Evolutionary conservation across 768 basidiomycete genomes (phyloP), one percentile per base, ranked within the genome.

Genomic region (Astraeus odoratus): DNA sequence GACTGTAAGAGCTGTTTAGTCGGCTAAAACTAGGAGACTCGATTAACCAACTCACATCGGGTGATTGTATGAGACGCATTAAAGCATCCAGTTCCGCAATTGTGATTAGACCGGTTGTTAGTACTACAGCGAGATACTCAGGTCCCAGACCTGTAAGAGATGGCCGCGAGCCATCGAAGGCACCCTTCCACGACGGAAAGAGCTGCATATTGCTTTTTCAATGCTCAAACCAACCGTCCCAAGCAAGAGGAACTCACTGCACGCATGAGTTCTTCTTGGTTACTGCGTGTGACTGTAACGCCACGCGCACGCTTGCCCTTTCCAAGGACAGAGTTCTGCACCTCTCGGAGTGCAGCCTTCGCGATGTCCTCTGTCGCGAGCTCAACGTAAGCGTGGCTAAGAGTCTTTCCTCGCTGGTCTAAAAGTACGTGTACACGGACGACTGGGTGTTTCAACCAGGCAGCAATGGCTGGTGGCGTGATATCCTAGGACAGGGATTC

Each of bases 381-480:
- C 60, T 91, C 88, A 12, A 85, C 82, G 51, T 81, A 91, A 1
- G 89, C 88, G 61, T 92, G 88, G 50, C 83, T 86, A 43, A 83
- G 71, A 0, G 89, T 92, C 65, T 91, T 91, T 31, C 88, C 88
- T 53, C 84, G 81, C 29, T 73, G 69, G 53, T 92, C 88, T 46
- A 92, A 75, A 16, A 92, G 74, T 31, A 90, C 84, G 53, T 90
- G 84, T 7, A 82, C 83, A 40, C 79, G 76, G 20, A 68, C 57
- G 24, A 72, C 54, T 15, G 83, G 82, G 47, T 84, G 83, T 53
- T 75, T 80, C 44, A 86, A 64, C 85, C 85, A 92, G 6, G 68
- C 64, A 8, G 61, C 64, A 42, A 89, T 84, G 44, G 77, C 80
- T 16, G 77, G 74, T 4, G 89, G 89, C 0, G 89, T 91, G 47